These are phyloP conservation scores for Dactylellina leptospora DNA, from an alignment of 2,329 filamentous ascomycete species.

Conservation along the genomic window DNA sequence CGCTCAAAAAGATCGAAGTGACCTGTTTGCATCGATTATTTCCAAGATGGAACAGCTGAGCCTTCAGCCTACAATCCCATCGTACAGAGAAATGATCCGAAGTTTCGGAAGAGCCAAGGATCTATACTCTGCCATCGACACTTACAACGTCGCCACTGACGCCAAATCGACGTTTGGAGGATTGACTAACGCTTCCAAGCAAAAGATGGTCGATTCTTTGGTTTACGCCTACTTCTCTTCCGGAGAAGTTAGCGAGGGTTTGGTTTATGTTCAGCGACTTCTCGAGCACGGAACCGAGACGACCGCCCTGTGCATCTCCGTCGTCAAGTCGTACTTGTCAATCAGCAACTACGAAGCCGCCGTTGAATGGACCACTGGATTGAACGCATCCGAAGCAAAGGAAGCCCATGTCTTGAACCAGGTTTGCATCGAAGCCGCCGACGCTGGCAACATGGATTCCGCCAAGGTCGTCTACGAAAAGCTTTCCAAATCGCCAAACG, in stretches of 20 bases:
- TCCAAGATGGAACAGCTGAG: slow-evolving; percentile 86
- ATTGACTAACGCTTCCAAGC: slow-evolving; percentile 66
- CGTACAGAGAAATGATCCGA: slow-evolving; percentile 94
- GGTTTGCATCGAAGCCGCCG: slow-evolving; percentile 48
- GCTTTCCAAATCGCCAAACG: slow-evolving; percentile 31
- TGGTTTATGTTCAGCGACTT: slow-evolving; percentile 51
- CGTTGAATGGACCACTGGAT: slow-evolving; percentile 50
- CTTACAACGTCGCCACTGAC: slow-evolving; percentile 82
- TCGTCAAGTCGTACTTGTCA: slow-evolving; percentile 51
- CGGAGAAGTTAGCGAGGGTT: slow-evolving; percentile 66
- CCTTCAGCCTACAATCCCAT: slow-evolving; percentile 77
- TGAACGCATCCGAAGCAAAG: slow-evolving; percentile 46
- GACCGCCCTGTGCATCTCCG: slow-evolving; percentile 52
- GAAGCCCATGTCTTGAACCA: slow-evolving; percentile 48
- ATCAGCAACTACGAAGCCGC: slow-evolving; percentile 50
- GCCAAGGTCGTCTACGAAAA: slow-evolving; percentile 46
- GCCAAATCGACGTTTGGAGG: slow-evolving; percentile 77
- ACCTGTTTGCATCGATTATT: slow-evolving; percentile 90
- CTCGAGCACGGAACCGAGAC: slow-evolving; percentile 52
- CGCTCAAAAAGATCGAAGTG: slow-evolving; percentile 79
- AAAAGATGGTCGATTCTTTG: slow-evolving; percentile 75
- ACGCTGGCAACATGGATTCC: slow-evolving; percentile 45
- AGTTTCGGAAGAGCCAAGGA: slow-evolving; percentile 85
- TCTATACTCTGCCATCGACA: slow-evolving; percentile 85
- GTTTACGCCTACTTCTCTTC: slow-evolving; percentile 69